Evolutionary conservation across 2,329 filamentous ascomycete species (phyloP).

Genomic region (Exophiala mesophila): DNA sequence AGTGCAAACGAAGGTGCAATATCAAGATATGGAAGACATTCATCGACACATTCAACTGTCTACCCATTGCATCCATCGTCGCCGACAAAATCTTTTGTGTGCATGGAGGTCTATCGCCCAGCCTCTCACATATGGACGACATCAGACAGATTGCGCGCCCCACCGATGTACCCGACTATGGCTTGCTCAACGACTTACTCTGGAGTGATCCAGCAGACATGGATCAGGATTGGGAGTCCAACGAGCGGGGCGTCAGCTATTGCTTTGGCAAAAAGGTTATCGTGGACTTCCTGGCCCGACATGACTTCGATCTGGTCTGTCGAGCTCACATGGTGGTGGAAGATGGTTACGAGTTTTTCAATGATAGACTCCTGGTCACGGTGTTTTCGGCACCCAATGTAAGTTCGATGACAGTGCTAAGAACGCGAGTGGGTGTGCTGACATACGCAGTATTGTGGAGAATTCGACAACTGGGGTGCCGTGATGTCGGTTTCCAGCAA

Average conservation of each 20-base stretch:
- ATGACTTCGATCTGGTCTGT: slow-evolving; percentile 96
- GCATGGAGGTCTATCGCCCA: slow-evolving; percentile 88
- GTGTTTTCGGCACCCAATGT: slow-evolving; percentile 98
- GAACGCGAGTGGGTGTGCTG: not conserved
- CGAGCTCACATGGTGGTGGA: slow-evolving; percentile 99
- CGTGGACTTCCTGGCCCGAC: slow-evolving; percentile 85
- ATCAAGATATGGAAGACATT: slow-evolving; percentile 99
- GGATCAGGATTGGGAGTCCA: slow-evolving; percentile 96
- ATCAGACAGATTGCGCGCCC: slow-evolving; percentile 93
- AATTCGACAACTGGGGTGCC: slow-evolving; percentile 98
- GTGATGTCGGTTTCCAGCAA: slow-evolving; percentile 97
- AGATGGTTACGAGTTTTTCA: slow-evolving; percentile 98
- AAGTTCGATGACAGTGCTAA: slow-evolving; percentile 39
- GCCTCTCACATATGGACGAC: slow-evolving; percentile 93
- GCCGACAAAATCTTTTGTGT: slow-evolving; percentile 98
- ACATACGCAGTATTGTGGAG: slow-evolving; percentile 75
- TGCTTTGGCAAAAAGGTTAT: slow-evolving; percentile 99
- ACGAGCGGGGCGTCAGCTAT: slow-evolving; percentile 94
- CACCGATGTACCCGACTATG: slow-evolving; percentile 96
- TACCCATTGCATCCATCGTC: slow-evolving; percentile 94
- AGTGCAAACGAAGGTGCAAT: slow-evolving; percentile 93
- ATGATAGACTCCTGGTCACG: slow-evolving; percentile 87
- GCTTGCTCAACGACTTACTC: slow-evolving; percentile 85
- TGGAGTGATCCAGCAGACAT: slow-evolving; percentile 99
- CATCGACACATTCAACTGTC: slow-evolving; percentile 90